A percentile compares a stretch with the other conserved stretches of the same genome.
Evolutionary conservation across 345 rosid genomes (phyloP).

Genomic region (Ceriops decandra): DNA sequence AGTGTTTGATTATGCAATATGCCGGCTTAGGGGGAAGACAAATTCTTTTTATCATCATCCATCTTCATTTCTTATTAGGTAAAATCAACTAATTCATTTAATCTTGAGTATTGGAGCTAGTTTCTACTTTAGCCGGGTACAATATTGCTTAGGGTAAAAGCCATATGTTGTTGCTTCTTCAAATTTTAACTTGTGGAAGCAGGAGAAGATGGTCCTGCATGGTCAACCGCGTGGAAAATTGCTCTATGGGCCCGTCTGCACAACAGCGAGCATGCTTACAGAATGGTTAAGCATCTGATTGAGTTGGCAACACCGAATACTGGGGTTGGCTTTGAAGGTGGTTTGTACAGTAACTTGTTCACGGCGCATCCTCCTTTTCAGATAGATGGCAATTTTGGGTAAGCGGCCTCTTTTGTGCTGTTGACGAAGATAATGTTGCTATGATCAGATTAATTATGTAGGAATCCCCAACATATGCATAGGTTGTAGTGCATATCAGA

Average conservation of each 20-base stretch:
- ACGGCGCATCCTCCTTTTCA: slow-evolving; percentile 96
- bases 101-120: neutral
- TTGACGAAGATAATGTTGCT: neutral
- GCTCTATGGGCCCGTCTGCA: slow-evolving; percentile 82
- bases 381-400: slow-evolving; percentile 96
- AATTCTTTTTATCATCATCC: neutral
- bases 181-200: slow-evolving; percentile 8
- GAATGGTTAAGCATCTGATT: slow-evolving; percentile 65
- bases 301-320: slow-evolving; percentile 63
- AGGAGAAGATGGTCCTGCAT: slow-evolving; percentile 96
- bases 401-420: slow-evolving; percentile 19
- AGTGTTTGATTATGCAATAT: neutral
- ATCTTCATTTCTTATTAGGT: neutral
- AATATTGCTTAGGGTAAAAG: no score
- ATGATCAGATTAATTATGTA: neutral
- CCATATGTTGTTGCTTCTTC: neutral
- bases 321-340: slow-evolving; percentile 62
- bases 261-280: slow-evolving; percentile 62
- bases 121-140: no score
- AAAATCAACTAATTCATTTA: neutral
- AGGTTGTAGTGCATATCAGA: no score
- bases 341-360: slow-evolving; percentile 82
- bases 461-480: no score
- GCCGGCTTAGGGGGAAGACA: neutral
- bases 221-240: slow-evolving; percentile 91